Conservation (phyloP, 148 eudicot species). For the Persicaria maculosa region DNA sequence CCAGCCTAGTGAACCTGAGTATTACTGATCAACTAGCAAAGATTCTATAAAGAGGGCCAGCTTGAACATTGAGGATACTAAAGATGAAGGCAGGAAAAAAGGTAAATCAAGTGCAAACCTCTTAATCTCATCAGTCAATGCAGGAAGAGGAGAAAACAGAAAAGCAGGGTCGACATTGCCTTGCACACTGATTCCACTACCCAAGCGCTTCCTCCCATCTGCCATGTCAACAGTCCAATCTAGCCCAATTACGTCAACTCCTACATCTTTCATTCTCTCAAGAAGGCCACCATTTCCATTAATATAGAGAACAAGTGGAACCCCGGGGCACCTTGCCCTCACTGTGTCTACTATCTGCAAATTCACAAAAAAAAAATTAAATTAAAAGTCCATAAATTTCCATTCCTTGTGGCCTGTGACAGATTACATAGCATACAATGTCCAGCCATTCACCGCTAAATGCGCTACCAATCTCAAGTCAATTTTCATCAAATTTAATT, state of each 20-base stretch:
- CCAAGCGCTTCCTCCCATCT: conserved; percentile 85
- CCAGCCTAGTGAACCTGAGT: background rate
- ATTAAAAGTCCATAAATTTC: background rate
- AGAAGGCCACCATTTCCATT: conserved; percentile 94
- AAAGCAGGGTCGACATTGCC: conserved; percentile 94
- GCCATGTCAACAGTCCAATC: conserved; percentile 99
- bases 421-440: background rate
- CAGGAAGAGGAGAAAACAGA: conserved; percentile 78
- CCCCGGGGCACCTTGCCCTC: conserved; percentile 65
- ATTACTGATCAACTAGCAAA: background rate
- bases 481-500: background rate
- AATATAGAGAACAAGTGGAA: conserved; percentile 87
- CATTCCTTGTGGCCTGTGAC: background rate
- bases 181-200: conserved; percentile 64
- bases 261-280: conserved; percentile 85
- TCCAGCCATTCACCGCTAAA: background rate
- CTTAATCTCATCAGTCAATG: conserved; percentile 73
- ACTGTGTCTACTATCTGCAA: conserved; percentile 67
- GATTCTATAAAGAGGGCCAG: background rate
- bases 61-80: background rate
- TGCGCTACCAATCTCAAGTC: background rate
- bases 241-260: conserved; percentile 91
- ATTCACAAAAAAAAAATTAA: background rate
- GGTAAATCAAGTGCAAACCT: conserved; percentile 41
- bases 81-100: background rate